Base-by-base conservation (phyloP, 176 grass and related monocot genomes). In the Saccharum officinarum region DNA sequence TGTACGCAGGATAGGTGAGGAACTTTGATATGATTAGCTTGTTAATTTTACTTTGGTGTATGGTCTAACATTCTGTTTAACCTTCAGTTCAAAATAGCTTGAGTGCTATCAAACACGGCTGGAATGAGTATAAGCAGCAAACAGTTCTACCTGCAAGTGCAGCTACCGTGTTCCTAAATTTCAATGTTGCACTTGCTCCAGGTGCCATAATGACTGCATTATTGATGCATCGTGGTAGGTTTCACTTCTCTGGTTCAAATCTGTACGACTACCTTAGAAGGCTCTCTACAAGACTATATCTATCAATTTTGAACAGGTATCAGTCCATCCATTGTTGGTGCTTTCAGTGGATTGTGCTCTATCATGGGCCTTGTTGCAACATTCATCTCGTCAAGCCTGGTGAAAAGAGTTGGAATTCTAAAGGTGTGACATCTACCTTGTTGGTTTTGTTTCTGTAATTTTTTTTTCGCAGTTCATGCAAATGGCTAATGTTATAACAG, bases 161-260 rank as follows among this genome's bases (percentile, higher is more conserved):
- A 67, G 97, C 97, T 70, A 94, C 94, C 30, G 97, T 96, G 76
- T 91, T 96, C 80, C 86, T 99, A 78, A 96, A 91, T 86, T 92
- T 99, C 67, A 99, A 99, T 83, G 73, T 99, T 69, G 97, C 93
- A 41, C 90, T 99, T 87, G 97, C 93, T 69, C 96, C 93, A 15
- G 96, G 96, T 78, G 93, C 96, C 17, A 95, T 98, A 80, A 95
- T 98, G 93, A 98, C 96, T 54, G 80, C 93, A 84, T 78, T 98
- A 37, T 88, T 98, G 82, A 95, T 94, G 90, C 96, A 95, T 88
- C 88, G 91, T 87, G 96, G 96, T 95, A 85, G 33, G 85, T 90
- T 76, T 75, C 28, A 80, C 52, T 69, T 85, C 80, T 84, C 42
- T 41, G 28, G 45, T 28, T 81, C 68, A 78, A 89, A 79, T 67